phyloP scores from a whole-genome alignment of 176 grass and related monocot species.

The Eragrostis nindensis region DNA sequence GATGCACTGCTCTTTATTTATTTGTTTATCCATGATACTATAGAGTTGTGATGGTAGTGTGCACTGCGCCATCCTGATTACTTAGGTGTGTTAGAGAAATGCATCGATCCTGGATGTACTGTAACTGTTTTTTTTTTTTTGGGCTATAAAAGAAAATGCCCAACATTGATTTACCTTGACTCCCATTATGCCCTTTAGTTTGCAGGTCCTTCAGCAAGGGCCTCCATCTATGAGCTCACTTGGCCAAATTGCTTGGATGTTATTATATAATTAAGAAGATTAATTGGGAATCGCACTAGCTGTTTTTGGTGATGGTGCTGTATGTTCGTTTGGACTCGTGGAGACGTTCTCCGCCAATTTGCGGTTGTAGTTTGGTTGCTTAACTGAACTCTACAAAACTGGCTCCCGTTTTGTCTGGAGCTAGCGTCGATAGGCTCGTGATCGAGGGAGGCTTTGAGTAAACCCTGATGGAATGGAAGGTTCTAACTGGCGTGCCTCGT shows the following conservation, averaged over 20 bases:
- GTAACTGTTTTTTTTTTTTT: background rate
- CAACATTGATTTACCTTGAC: background rate
- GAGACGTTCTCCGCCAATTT: background rate
- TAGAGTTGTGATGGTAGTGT: background rate
- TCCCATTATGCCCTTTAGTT: background rate
- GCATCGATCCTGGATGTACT: background rate
- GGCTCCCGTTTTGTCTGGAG: slow-evolving; percentile 31
- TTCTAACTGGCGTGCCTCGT: background rate
- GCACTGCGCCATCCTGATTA: background rate
- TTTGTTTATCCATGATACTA: background rate
- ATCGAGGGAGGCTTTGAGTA: slow-evolving; percentile 1
- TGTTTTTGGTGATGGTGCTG: background rate
- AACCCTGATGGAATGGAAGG: slow-evolving; percentile 25
- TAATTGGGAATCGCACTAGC: background rate
- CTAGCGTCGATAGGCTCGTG: background rate
- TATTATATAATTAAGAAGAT: background rate
- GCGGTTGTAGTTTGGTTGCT: background rate
- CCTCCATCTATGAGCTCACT: background rate
- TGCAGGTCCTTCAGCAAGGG: background rate
- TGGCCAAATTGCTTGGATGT: background rate
- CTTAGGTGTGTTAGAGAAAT: background rate
- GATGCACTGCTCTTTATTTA: background rate
- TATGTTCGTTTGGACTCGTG: slow-evolving; percentile 10
- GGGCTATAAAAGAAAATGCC: background rate
- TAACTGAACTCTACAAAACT: background rate